Evolutionary conservation across 176 grass and related monocot species (phyloP), one percentile per base, ranked within the genome.

Genomic region (Leersia perrieri): DNA sequence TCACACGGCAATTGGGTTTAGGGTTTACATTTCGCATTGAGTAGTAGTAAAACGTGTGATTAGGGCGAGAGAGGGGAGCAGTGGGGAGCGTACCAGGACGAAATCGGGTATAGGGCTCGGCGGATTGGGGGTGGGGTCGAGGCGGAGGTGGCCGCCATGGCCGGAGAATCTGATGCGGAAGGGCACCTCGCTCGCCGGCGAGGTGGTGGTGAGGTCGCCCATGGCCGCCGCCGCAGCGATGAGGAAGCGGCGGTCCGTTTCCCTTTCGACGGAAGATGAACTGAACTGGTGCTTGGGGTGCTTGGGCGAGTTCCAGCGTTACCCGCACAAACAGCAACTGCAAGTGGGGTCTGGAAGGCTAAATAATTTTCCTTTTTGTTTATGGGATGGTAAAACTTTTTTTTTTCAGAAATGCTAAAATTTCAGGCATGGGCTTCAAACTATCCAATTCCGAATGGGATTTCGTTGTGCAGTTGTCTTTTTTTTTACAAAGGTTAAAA

Each of bases 131-230:
- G 78, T 85, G 11, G 90, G 88, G 26, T 92, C 88, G 84, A 98
- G 90, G 40, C 90, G 88, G 74, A 94, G 95, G 80, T 98, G 92
- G 32, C 95, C 95, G 35, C 90, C 60, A 75, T 98, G 90, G 31
- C 95, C 95, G 66, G 90, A 93, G 63, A 98, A 93, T 62, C 88
- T 88, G 57, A 98, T 76, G 60, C 92, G 76, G 80, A 94, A 98
- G 68, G 92, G 86, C 65, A 94, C 66, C 76, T 94, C 92, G 82
- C 82, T 85, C 82, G 72, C 82, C 77, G 87, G 77, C 77, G 82
- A 84, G 26, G 63, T 25, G 53, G 63, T 25, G 53, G 76, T 66
- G 66, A 82, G 63, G 55, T 78, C 76, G 76, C 73, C 87, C 87
- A 89, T 89, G 20, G 70, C 74, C 63, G 41, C 15, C n/a, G 8